These are phyloP conservation scores for Plantago ovata DNA, from an alignment of 257 asterid genomes.

Conservation along the genomic window DNA sequence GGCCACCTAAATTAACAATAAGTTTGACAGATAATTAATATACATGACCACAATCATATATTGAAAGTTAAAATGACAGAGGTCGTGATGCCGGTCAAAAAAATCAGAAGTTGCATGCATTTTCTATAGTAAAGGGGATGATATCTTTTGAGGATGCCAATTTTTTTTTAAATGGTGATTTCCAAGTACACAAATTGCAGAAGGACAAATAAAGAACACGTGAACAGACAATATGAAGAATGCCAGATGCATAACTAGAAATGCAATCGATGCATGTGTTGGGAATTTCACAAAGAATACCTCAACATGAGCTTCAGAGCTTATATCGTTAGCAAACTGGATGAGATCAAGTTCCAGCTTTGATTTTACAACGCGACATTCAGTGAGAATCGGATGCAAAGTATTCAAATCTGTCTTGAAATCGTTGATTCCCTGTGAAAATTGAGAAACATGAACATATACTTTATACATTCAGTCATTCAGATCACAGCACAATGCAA, in stretches of 20 bases:
- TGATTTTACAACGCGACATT: conserved; percentile 91
- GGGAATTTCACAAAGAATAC: conserved; percentile 37
- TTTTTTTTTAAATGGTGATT: not conserved
- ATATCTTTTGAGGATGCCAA: too few relatives aligned
- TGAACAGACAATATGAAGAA: conserved; percentile 16
- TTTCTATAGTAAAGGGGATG: too few relatives aligned
- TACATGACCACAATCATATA: too few relatives aligned
- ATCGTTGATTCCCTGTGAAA: conserved; percentile 72
- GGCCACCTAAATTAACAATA: not conserved
- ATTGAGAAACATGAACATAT: conserved; percentile 14
- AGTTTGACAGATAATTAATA: not conserved
- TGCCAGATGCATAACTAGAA: not conserved
- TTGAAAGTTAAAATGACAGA: too few relatives aligned
- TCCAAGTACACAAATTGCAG: not conserved
- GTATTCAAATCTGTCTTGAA: conserved; percentile 56
- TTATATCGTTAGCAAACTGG: conserved; percentile 94
- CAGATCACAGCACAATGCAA: conserved; percentile 9
- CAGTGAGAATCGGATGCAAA: conserved; percentile 89
- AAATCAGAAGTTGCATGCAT: too few relatives aligned
- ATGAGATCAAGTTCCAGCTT: conserved; percentile 70
- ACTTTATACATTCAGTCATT: conserved; percentile 12
- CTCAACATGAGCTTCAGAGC: conserved; percentile 99
- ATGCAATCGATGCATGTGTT: not conserved
- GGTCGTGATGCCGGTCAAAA: too few relatives aligned
- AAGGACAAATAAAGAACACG: not conserved